Evolutionary conservation across 2,329 filamentous ascomycete species (phyloP).

Genomic region (Paracoccidioides lutzii): DNA sequence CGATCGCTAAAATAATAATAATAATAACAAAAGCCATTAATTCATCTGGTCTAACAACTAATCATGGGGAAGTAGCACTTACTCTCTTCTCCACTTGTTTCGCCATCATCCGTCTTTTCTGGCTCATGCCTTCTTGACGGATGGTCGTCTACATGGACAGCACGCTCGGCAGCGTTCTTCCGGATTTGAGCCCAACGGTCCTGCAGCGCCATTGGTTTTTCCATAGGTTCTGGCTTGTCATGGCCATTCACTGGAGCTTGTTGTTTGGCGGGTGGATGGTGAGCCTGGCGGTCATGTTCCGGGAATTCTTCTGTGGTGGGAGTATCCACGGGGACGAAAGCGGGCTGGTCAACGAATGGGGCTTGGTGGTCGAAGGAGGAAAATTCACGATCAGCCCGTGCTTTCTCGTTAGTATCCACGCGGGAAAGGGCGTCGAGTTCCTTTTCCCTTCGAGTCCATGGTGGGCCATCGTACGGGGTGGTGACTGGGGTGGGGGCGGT

Average conservation of each 20-base stretch:
- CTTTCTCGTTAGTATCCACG: slow-evolving; percentile 40
- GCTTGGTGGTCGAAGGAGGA: slow-evolving; percentile 68
- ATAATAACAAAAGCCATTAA: not conserved
- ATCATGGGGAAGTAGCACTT: slow-evolving; percentile 32
- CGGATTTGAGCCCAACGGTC: slow-evolving; percentile 95
- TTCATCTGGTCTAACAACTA: not conserved
- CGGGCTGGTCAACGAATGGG: slow-evolving; percentile 72
- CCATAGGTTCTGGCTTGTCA: slow-evolving; percentile 9
- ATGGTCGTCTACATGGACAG: slow-evolving; percentile 54
- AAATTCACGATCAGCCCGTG: slow-evolving; percentile 38
- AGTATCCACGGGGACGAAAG: slow-evolving; percentile 55
- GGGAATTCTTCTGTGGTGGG: slow-evolving; percentile 16
- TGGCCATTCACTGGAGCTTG: slow-evolving; percentile 9
- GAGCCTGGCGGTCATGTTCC: slow-evolving; percentile 11
- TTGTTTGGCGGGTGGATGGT: slow-evolving; percentile 6
- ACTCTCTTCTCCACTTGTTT: slow-evolving; percentile 94
- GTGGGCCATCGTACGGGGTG: slow-evolving; percentile 17
- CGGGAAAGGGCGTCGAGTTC: slow-evolving; percentile 46
- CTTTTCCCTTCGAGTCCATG: slow-evolving; percentile 37
- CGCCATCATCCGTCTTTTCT: slow-evolving; percentile 59
- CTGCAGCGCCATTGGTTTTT: slow-evolving; percentile 29
- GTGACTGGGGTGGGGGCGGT: slow-evolving; percentile 9
- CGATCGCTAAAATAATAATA: slow-evolving; percentile 53
- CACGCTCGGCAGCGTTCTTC: slow-evolving; percentile 81
- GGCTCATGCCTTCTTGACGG: slow-evolving; percentile 45